Percentiles rank a stretch among this genome's conserved stretches.
Evolutionary conservation across 2,329 filamentous ascomycete genomes (phyloP).

Genomic region (Ophiostoma novo-ulmi): DNA sequence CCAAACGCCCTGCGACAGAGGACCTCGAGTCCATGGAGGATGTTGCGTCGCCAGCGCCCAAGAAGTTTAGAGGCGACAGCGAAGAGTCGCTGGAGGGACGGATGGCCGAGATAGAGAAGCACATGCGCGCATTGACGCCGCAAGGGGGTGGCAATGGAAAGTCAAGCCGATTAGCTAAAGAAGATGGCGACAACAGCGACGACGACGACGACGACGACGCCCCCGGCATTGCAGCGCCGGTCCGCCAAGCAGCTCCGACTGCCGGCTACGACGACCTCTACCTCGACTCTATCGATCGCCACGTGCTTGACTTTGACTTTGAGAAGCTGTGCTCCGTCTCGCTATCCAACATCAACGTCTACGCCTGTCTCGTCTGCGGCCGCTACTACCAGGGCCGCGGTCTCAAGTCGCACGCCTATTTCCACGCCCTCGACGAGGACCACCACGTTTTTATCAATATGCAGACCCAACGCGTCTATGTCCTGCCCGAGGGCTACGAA

Average conservation of each 20-base stretch:
- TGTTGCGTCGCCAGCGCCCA: conserved; percentile 54
- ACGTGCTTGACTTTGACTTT: conserved; percentile 94
- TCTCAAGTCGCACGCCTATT: conserved; percentile 92
- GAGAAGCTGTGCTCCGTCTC: conserved; percentile 97
- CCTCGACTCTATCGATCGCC: conserved; percentile 91
- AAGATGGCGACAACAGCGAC: conserved; percentile 34
- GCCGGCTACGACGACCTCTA: conserved; percentile 94
- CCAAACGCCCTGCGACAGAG: conserved; percentile 57
- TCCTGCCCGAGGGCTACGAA: conserved; percentile 94
- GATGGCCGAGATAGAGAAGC: conserved; percentile 19
- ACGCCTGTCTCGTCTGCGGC: conserved; percentile 95
- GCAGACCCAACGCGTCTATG: conserved; percentile 84
- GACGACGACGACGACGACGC: conserved; percentile 35
- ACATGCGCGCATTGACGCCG: conserved; percentile 18
- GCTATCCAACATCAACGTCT: conserved; percentile 96
- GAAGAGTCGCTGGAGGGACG: conserved; percentile 13
- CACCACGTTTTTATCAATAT: conserved; percentile 99
- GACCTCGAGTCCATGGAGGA: conserved; percentile 53
- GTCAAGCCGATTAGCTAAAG: conserved; percentile 29
- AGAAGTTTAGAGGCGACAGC: conserved; percentile 38
- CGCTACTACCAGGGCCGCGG: conserved; percentile 95
- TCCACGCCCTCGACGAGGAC: conserved; percentile 88
- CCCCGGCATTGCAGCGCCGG: conserved; percentile 43
- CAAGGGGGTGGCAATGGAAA: not conserved
- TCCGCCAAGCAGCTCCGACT: conserved; percentile 70